Conservation (phyloP, 2,329 filamentous ascomycete genomes). For the Fusarium pseudocircinatum region DNA sequence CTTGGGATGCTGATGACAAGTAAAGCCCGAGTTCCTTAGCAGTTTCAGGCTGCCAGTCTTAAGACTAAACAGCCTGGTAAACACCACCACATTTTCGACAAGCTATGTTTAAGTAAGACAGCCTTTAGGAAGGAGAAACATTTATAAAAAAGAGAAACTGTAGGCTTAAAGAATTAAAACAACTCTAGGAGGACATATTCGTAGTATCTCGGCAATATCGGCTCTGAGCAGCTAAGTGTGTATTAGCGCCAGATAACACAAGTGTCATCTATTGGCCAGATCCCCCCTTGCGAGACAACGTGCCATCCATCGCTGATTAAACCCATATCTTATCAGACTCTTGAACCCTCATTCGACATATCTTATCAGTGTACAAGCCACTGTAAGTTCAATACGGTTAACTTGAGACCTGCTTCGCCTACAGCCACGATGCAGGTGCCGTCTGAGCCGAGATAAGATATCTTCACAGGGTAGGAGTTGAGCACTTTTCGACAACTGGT, state of each 20-base stretch:
- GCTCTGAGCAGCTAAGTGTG: rapidly evolving
- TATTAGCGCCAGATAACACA: not conserved
- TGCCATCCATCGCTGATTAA: not conserved
- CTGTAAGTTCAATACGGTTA: not conserved
- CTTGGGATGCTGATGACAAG: no score
- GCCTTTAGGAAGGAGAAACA: no score
- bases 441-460: not conserved
- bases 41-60: no score
- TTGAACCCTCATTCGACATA: rapidly evolving
- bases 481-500: not conserved
- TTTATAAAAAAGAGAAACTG: no score
- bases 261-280: not conserved
- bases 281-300: not conserved
- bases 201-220: not conserved
- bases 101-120: no score
- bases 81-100: no score
- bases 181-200: no score
- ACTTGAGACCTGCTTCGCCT: not conserved
- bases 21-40: no score
- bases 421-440: not conserved
- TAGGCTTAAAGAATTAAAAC: no score
- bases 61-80: no score
- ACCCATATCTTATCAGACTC: not conserved
- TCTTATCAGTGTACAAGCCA: not conserved
- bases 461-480: not conserved